Base-by-base conservation (phyloP, 176 grass and related monocot species). In the Zea luxurians region DNA sequence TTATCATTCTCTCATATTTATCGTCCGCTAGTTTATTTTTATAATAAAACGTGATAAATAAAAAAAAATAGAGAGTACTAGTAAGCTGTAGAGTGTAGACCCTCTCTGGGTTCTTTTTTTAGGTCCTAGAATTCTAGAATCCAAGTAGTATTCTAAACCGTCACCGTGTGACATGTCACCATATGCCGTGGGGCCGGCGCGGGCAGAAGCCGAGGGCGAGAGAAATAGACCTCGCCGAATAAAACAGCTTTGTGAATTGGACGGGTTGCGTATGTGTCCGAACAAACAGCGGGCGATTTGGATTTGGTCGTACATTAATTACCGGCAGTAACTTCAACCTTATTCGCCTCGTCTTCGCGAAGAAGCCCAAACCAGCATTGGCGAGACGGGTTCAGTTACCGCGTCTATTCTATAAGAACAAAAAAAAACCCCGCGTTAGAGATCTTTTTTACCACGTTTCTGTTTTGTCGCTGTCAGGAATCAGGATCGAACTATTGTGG, bases 161-260 rank as follows among this genome's bases (percentile, higher is more conserved):
- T 72, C 76, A 50, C 71, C 17, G 61, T 71, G 81, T 41, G 62
- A 45, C 50, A 61, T 73, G 82, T 61, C 71, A 85, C 66, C 61
- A 27, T 67, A 77, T 66, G 10, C 4, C 13, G 40, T 80, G 77
- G 77, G 73, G 34, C 73, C 82, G 34, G 48, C 48, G 4, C 27
- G 49, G 35, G 34, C 66, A 85, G 88, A 44, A 17, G 46, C 47
- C n/a, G 79, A 78, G 53, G 73, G 59, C 73, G 83, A 83, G 47
- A 76, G 76, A 80, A 75, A 86, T 68, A 13, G 79, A 75, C 79
- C 68, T 49, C 44, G 64, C 37, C 47, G 41, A 46, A 17, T 64
- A 75, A 76, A 42, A 42, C 41, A 42, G 52, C 71, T 20, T 27
- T 27, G 45, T 6, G 45, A 20, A 42, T 5, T 42, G 4, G 41